Percentiles rank a stretch among this genome's conserved stretches.
These are phyloP conservation scores for Ampelocalamus luodianensis DNA, from an alignment of 176 grass and related monocot species.

Conservation along the genomic window DNA sequence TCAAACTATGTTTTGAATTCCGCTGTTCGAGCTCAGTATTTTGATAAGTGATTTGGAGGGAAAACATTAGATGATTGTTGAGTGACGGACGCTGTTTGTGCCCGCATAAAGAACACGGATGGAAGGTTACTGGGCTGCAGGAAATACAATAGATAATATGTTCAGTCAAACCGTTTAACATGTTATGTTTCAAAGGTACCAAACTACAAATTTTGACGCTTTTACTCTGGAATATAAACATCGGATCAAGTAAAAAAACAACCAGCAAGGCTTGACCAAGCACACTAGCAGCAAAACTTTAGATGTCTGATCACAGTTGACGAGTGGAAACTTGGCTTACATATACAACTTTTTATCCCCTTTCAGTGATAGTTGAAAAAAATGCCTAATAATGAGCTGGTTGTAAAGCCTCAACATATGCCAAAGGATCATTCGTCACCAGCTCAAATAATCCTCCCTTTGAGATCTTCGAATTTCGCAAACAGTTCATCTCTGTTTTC, in stretches of 20 bases:
- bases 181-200: neutral
- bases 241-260: slow-evolving; percentile 19
- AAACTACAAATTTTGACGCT: neutral
- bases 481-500: slow-evolving; percentile 69
- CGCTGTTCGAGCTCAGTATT: neutral
- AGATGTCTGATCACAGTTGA: slow-evolving; percentile 19
- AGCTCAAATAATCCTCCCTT: slow-evolving; percentile 51
- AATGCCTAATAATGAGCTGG: slow-evolving; percentile 49
- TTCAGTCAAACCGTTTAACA: neutral
- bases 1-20: neutral
- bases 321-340: slow-evolving; percentile 12
- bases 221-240: slow-evolving; percentile 6
- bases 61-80: neutral
- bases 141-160: neutral
- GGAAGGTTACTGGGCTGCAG: neutral
- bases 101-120: neutral
- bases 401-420: slow-evolving; percentile 34
- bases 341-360: slow-evolving; percentile 32
- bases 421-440: slow-evolving; percentile 32
- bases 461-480: slow-evolving; percentile 51
- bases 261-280: neutral
- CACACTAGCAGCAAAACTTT: slow-evolving; percentile 19
- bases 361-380: slow-evolving; percentile 34
- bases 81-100: too few species aligned
- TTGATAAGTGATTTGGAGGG: neutral